Percentiles rank a stretch among this genome's conserved stretches.
phyloP scores from a whole-genome alignment of 1,284 basidiomycete genomes.

The Quambalaria eucalypti region DNA sequence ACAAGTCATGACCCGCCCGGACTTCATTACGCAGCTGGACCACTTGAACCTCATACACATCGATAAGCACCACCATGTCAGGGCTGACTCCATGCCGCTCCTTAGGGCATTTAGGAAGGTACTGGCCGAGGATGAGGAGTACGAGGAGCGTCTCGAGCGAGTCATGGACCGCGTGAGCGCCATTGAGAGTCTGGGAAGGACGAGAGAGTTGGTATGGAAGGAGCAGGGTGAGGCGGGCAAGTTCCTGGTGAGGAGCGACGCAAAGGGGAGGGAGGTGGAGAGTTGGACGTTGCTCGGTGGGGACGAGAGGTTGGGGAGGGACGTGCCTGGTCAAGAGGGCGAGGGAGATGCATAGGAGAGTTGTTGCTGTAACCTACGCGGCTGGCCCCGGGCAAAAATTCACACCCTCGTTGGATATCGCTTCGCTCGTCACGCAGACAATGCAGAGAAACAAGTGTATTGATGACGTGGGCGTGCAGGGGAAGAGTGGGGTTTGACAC shows the following conservation, averaged over 20 bases:
- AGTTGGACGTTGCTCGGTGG: slow-evolving; percentile 34
- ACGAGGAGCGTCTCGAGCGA: slow-evolving; percentile 28
- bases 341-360: too few species aligned
- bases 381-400: too few species aligned
- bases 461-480: too few species aligned
- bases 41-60: slow-evolving; percentile 23
- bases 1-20: slow-evolving; percentile 40
- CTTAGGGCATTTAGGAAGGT: slow-evolving; percentile 32
- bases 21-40: slow-evolving; percentile 31
- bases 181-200: slow-evolving; percentile 16
- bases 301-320: slow-evolving; percentile 34
- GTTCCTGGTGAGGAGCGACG: slow-evolving; percentile 32
- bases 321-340: slow-evolving; percentile 13
- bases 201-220: slow-evolving; percentile 27
- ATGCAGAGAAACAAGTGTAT: too few species aligned
- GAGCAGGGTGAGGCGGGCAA: slow-evolving; percentile 35
- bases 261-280: slow-evolving; percentile 30
- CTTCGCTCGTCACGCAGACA: too few species aligned
- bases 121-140: slow-evolving; percentile 23
- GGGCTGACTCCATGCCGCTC: slow-evolving; percentile 37
- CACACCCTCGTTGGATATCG: too few species aligned
- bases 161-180: slow-evolving; percentile 40
- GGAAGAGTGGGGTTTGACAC: too few species aligned
- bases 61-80: slow-evolving; percentile 33
- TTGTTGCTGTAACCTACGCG: too few species aligned